Base-by-base conservation (phyloP, 331 rosid species). In the Malus hybrid region DNA sequence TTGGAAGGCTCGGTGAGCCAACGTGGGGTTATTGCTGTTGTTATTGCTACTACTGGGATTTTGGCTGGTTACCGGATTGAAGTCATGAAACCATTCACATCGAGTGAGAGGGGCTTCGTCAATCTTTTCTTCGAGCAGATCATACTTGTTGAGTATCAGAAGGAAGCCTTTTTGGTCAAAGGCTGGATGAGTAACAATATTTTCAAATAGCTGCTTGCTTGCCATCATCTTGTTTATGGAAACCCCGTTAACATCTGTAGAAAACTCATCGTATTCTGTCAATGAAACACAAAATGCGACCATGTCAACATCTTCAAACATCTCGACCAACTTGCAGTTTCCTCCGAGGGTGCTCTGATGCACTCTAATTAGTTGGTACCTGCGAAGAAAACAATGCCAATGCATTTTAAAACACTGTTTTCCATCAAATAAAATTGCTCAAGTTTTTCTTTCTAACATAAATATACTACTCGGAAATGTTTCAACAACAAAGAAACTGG, bases 21-120 rank as follows among this genome's bases (percentile, higher is more conserved):
- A 69, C 18, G 92, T 50, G 54, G 93, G 80, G 74, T 70, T 90
- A 18, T 69, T 91, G 44, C 61, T 78, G 74, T 65, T 81, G 60
- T 74, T 83, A 72, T 74, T 75, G 59, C 84, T 62, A 52, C 69
- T 70, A 16, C 24, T 76, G 6, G 82, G 69, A 60, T 85, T 80
- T 7, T 10, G 33, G 77, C 88, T 79, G 24, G 75, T 75, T 48
- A 89, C 78, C 0, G 99, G 96, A 33, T 85, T 74, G 85, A 92
- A 94, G 74, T 94, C 91, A 1, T 20, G 5, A 75, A 94, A 94
- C 99, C 97, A 94, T 79, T 88, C 93, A 16, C 99, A 94, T 56
- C 33, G 65, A 44, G 76, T 50, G 73, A 92, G 91, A 39, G 96
- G 90, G 54, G 55, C 82, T 44, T 54, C 77, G 32, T 86, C 84